phyloP scores from a whole-genome alignment of 768 basidiomycete genomes.

The Trametes gibbosa region DNA sequence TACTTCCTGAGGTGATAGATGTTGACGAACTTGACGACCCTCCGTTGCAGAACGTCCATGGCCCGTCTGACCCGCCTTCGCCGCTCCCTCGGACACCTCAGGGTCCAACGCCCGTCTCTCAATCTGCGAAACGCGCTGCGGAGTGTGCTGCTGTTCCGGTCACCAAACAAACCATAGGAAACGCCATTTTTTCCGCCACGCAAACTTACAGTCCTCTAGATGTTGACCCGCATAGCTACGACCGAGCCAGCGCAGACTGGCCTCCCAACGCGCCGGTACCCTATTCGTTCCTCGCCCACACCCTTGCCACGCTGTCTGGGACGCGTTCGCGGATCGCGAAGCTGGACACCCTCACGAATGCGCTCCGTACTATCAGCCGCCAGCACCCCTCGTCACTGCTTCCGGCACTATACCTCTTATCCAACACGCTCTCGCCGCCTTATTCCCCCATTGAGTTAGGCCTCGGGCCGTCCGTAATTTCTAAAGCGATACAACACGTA shows the following conservation, averaged over 20 bases:
- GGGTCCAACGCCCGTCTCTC: not conserved
- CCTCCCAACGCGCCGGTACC: constrained; percentile 42
- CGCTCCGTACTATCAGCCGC: constrained; percentile 62
- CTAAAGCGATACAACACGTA: constrained; percentile 67
- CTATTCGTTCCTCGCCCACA: constrained; percentile 68
- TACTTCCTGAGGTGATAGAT: constrained; percentile 29
- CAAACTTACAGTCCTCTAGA: constrained; percentile 35
- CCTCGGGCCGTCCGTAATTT: constrained; percentile 64
- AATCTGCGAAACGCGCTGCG: not conserved
- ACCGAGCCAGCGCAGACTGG: constrained; percentile 45
- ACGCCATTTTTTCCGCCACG: not conserved
- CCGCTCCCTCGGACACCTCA: not conserved
- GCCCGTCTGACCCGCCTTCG: not conserved
- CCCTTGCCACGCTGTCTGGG: constrained; percentile 55
- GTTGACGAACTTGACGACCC: constrained; percentile 32
- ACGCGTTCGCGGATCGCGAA: constrained; percentile 76
- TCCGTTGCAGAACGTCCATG: not conserved
- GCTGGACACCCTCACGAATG: constrained; percentile 67
- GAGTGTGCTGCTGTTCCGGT: not conserved
- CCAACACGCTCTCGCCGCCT: constrained; percentile 75
- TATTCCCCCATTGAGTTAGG: constrained; percentile 72
- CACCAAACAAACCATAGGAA: constrained; percentile 6
- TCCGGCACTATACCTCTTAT: constrained; percentile 77
- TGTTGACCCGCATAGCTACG: constrained; percentile 50
- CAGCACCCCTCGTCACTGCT: constrained; percentile 69